Evolutionary conservation across 441 rosid genomes (phyloP).

Genomic region (Gossypium aridum): DNA sequence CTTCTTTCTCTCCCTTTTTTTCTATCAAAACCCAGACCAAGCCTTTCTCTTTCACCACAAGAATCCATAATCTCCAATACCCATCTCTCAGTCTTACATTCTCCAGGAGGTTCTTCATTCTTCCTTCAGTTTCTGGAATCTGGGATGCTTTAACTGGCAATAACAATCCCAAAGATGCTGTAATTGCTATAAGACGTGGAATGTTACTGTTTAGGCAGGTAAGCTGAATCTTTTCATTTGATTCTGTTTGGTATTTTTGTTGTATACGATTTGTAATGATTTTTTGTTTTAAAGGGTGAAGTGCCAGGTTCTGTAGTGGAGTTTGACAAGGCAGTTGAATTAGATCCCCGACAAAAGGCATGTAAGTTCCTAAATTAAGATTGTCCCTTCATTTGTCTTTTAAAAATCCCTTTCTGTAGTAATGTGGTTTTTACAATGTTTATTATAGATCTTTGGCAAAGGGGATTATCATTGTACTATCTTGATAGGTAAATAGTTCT

Average conservation of each 20-base stretch:
- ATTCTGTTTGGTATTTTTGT: neutral
- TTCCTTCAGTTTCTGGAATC: constrained; percentile 68
- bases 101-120: constrained; percentile 55
- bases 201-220: constrained; percentile 82
- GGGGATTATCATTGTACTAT: constrained; percentile 88
- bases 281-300: constrained; percentile 51
- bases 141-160: constrained; percentile 79
- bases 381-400: neutral
- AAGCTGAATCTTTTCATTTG: neutral
- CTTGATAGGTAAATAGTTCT: constrained; percentile 50
- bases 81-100: constrained; percentile 28
- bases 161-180: constrained; percentile 53
- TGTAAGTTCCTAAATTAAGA: constrained; percentile 39
- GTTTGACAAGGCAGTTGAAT: constrained; percentile 69
- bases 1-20: constrained; percentile 17
- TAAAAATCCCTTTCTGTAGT: neutral
- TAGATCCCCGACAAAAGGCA: constrained; percentile 76
- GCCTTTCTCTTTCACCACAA: constrained; percentile 19
- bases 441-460: constrained; percentile 79
- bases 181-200: constrained; percentile 55
- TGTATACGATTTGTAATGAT: neutral
- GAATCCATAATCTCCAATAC: constrained; percentile 26
- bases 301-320: constrained; percentile 64
- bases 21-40: constrained; percentile 6
- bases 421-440: constrained; percentile 8